Conservation (phyloP, 2,329 filamentous ascomycete genomes). For the Colletotrichum sp. region DNA sequence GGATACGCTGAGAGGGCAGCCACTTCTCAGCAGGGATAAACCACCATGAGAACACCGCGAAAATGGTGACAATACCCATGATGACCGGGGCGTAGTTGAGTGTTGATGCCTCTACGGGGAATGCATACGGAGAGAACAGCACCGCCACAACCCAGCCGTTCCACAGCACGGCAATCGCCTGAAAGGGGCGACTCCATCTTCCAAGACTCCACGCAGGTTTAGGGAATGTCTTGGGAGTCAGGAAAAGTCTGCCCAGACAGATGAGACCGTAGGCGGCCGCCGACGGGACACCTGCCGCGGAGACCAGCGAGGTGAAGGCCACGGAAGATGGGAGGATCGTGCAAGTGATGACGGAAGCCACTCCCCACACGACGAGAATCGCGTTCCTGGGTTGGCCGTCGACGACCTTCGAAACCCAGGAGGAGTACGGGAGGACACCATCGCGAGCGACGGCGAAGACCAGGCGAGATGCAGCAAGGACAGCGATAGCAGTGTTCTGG, state of each 20-base stretch:
- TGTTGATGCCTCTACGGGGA: slow-evolving; percentile 45
- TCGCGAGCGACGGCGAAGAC: slow-evolving; percentile 68
- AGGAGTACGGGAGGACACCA: slow-evolving; percentile 63
- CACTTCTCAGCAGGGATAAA: slow-evolving; percentile 50
- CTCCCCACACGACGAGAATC: slow-evolving; percentile 61
- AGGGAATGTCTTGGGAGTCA: slow-evolving; percentile 52
- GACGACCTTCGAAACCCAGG: slow-evolving; percentile 60
- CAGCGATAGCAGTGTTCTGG: slow-evolving; percentile 63
- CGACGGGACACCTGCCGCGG: slow-evolving; percentile 56
- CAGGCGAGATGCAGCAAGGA: slow-evolving; percentile 63
- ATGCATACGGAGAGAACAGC: slow-evolving; percentile 49
- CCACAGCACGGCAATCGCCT: slow-evolving; percentile 52
- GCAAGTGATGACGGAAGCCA: slow-evolving; percentile 60
- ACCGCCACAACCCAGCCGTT: slow-evolving; percentile 55
- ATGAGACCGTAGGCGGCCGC: slow-evolving; percentile 58
- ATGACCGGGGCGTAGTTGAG: slow-evolving; percentile 57
- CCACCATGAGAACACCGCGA: slow-evolving; percentile 52
- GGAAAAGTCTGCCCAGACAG: slow-evolving; percentile 49
- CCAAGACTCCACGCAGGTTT: slow-evolving; percentile 53
- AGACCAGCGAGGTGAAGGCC: slow-evolving; percentile 59
- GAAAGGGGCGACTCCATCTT: slow-evolving; percentile 48
- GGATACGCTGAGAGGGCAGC: slow-evolving; percentile 48
- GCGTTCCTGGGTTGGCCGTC: slow-evolving; percentile 65
- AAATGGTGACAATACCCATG: slow-evolving; percentile 52
- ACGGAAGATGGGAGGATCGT: slow-evolving; percentile 61